phyloP scores from a whole-genome alignment of 768 basidiomycete species.

The Boletus reticuloceps region DNA sequence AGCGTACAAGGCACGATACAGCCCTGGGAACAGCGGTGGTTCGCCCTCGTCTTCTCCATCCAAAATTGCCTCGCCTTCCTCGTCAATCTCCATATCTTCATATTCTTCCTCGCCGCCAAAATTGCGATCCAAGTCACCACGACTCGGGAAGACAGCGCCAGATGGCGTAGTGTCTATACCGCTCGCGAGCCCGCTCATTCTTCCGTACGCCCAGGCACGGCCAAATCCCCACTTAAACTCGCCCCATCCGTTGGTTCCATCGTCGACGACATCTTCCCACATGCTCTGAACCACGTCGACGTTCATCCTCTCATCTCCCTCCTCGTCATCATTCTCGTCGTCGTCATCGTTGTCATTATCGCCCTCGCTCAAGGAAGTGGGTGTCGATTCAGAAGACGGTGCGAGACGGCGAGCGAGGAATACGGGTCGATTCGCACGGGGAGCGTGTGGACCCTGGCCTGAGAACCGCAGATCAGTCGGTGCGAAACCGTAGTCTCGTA shows the following conservation, averaged over 20 bases:
- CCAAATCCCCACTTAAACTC: slow-evolving; percentile 43
- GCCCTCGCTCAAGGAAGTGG: slow-evolving; percentile 6
- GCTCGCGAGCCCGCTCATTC: neutral
- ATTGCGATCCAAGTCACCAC: slow-evolving; percentile 46
- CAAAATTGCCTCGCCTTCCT: slow-evolving; percentile 31
- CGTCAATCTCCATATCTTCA: slow-evolving; percentile 26
- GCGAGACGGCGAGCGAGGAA: slow-evolving; percentile 29
- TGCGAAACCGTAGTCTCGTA: slow-evolving; percentile 51
- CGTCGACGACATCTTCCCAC: slow-evolving; percentile 26
- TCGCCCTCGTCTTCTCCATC: slow-evolving; percentile 20
- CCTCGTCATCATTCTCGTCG: slow-evolving; percentile 10
- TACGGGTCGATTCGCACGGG: slow-evolving; percentile 36
- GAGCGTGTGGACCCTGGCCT: slow-evolving; percentile 41
- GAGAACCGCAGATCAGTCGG: slow-evolving; percentile 42
- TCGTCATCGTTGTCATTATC: slow-evolving; percentile 2
- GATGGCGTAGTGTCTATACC: neutral
- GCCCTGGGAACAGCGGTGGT: slow-evolving; percentile 55
- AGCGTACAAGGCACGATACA: slow-evolving; percentile 74
- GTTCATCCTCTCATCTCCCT: neutral
- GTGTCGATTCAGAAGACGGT: slow-evolving; percentile 14
- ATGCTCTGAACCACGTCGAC: neutral
- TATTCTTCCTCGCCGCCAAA: slow-evolving; percentile 37
- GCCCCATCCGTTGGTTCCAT: slow-evolving; percentile 31
- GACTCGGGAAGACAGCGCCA: slow-evolving; percentile 32
- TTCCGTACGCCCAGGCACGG: slow-evolving; percentile 37